Evolutionary conservation across 2,329 filamentous ascomycete genomes (phyloP).

Genomic region (Macrophomina phaseolina): DNA sequence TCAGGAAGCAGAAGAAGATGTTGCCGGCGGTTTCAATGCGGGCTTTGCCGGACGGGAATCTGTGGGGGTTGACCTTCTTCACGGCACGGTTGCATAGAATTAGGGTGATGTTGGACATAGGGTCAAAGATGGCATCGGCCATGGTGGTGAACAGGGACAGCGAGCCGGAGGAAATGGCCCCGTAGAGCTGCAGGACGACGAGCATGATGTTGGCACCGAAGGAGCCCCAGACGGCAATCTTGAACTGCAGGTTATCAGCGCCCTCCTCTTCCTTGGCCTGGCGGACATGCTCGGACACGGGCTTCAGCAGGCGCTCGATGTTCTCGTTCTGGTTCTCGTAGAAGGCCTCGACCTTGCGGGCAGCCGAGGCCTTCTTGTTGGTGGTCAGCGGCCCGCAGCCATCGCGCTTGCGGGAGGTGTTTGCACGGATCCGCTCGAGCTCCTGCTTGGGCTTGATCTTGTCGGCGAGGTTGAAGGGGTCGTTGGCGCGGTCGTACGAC

Average conservation of each 20-base stretch:
- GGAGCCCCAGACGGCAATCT: constrained; percentile 69
- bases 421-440: constrained; percentile 78
- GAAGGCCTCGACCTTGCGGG: constrained; percentile 74
- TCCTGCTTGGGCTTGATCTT: constrained; percentile 79
- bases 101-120: constrained; percentile 83
- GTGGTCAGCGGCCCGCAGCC: constrained; percentile 53
- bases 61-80: constrained; percentile 80
- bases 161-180: constrained; percentile 84
- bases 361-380: constrained; percentile 49
- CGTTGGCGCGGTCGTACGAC: constrained; percentile 67
- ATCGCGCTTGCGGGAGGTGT: constrained; percentile 77
- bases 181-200: constrained; percentile 84
- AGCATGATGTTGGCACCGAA: constrained; percentile 83
- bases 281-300: constrained; percentile 86
- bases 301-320: constrained; percentile 89
- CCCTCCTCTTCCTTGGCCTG: constrained; percentile 80
- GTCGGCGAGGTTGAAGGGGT: constrained; percentile 80
- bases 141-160: constrained; percentile 96
- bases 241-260: constrained; percentile 79
- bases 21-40: constrained; percentile 95
- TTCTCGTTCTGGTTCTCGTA: constrained; percentile 92
- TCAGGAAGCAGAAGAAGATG: constrained; percentile 94
- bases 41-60: constrained; percentile 91
- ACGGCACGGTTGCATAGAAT: constrained; percentile 89
- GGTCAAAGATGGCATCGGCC: constrained; percentile 95